Conservation (phyloP, 108 stramenopile species). For the Licmophora abbreviata region DNA sequence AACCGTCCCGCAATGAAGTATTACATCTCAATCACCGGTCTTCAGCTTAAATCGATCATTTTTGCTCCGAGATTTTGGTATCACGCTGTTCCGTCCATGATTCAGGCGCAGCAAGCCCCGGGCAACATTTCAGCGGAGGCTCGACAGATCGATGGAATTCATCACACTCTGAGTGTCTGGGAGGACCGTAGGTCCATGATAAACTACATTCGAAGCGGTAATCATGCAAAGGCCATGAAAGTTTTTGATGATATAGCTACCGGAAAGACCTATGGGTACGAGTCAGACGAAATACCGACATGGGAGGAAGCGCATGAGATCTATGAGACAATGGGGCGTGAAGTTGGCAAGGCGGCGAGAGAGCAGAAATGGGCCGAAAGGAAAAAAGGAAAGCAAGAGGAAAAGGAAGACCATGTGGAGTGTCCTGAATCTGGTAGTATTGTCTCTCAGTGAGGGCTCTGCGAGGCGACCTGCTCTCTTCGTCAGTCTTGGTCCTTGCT, state of each 20-base stretch:
- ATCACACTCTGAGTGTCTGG: slow-evolving; percentile 17
- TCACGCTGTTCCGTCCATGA: slow-evolving; percentile 10
- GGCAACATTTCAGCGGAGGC: slow-evolving; percentile 10
- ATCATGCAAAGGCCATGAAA: slow-evolving; percentile 29
- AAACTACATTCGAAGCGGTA: slow-evolving; percentile 7
- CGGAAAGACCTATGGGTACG: slow-evolving; percentile 15
- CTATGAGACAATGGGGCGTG: slow-evolving; percentile 10
- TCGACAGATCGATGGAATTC: slow-evolving; percentile 7
- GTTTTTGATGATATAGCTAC: slow-evolving; percentile 19
- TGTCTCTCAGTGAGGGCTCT: too few relatives aligned
- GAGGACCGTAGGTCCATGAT: slow-evolving; percentile 9
- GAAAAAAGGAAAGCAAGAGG: too few relatives aligned
- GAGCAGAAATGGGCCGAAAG: too few relatives aligned
- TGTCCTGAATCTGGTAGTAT: too few relatives aligned
- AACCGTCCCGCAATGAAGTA: slow-evolving; percentile 11
- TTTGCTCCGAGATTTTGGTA: slow-evolving; percentile 7
- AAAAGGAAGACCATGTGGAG: too few relatives aligned
- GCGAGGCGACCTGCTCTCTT: too few relatives aligned
- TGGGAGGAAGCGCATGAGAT: slow-evolving; percentile 12
- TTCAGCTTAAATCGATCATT: slow-evolving; percentile 6
- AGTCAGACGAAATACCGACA: slow-evolving; percentile 13
- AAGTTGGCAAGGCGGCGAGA: not conserved
- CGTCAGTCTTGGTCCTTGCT: too few relatives aligned
- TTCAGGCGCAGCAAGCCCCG: slow-evolving; percentile 8
- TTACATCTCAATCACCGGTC: slow-evolving; percentile 19